Base-by-base conservation (phyloP, 768 basidiomycete species). In the Rhizopogon rudus region DNA sequence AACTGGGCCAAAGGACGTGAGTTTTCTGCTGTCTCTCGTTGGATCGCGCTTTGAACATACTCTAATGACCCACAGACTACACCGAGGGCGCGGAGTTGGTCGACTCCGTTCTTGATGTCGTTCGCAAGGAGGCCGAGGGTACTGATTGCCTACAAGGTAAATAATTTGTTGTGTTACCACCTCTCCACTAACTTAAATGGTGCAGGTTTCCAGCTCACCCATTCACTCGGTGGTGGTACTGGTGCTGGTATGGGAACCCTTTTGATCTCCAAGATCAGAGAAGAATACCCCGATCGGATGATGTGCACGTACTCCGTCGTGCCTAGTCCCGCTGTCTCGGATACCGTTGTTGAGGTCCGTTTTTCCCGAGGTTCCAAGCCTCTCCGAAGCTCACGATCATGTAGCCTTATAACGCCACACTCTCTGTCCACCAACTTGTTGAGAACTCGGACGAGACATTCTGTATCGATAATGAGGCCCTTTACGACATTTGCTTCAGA, bases 271-370 rank as follows among this genome's bases (percentile, higher is more conserved):
- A 99, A 99, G 79, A 97, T 99, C 71, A 86, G 96, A 61, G 95
- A 98, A 73, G 96, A 99, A 71, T 99, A 92, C 75, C 97, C 96
- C 61, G 97, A 99, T 74, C 82, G 97, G 54, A 99, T 99, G 96
- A 98, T 98, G 96, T 93, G 92, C 73, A 98, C 97, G 58, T 99
- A 96, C 81, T 98, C 97, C 54, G 96, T 99, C 65, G 92, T 98
- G 14, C 96, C 96, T 31, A 88, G 86, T 73, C 94, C 96, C 54
- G 96, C 96, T 73, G 95, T 98, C 52, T 98, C 95, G 12, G 97
- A 98, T 71, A 98, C 97, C 55, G 97, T 99, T 64, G 95, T 98
- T 61, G 96, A 98, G 78, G 88, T 88, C 61, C 65, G 4, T 4
- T 8, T 28, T 44, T 52, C 39, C 55, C 10, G 31, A 3, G 39